Evolutionary conservation across 1,284 basidiomycete species (phyloP), one percentile per base, ranked within the genome.

Genomic region (Cutaneotrichosporon cyanovorans): DNA sequence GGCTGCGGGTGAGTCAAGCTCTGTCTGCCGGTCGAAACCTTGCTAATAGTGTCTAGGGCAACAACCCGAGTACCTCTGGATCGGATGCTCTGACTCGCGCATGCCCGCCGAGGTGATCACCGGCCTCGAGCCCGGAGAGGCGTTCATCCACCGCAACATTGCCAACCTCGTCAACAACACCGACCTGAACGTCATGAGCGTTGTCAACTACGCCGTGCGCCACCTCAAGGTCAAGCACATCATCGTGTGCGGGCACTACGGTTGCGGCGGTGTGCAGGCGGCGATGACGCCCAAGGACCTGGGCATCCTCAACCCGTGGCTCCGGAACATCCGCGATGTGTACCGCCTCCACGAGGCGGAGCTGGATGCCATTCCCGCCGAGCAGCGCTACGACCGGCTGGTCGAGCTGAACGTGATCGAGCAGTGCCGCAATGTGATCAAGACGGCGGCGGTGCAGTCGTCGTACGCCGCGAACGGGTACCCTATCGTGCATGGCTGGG

Each of bases 91-190:
- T 2, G 51, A 53, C 51, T 44, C 41, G 41, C 51, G 51, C 48
- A 53, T 53, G 37, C 51, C 51, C 16, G 51, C 51, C 41, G 51
- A 53, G 51, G 16, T 35, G 16, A 53, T 53, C 45, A 50, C 51
- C 18, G 51, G 51, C 25, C 47, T 53, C 16, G 23, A 53, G 38
- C 51, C 51, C 19, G 51, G 51, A 16, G 47, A 53, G 51, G 51
- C 51, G 14, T 53, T 53, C 37, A 53, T 53, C 48, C 51, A 53
- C 51, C 47, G 51, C 45, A 53, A 53, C 51, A 53, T 53, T 33
- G 51, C 51, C 34, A 53, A 53, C 45, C 34, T 53, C 30, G 51
- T 53, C 20, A 46, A 45, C 51, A 53, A 49, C 38, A 35, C 50
- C 22, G 51, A 53, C 48, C 47, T 53, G 16, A 45, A 35, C 32